Base-by-base conservation (phyloP, 2,329 filamentous ascomycete genomes). In the Pseudogymnoascus sp. region DNA sequence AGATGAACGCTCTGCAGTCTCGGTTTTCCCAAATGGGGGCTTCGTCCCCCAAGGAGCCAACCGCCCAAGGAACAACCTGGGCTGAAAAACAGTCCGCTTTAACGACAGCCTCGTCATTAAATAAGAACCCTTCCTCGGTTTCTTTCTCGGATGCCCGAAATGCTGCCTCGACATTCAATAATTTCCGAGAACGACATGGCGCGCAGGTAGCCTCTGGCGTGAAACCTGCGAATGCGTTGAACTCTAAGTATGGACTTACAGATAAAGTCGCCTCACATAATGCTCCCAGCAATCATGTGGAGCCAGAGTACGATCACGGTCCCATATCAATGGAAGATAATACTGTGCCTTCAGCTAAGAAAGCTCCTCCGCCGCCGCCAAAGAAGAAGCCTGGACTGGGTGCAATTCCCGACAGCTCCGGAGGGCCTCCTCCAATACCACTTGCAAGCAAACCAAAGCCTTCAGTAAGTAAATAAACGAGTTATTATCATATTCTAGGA, bases 111-210 rank as follows among this genome's bases (percentile, higher is more conserved):
- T 74, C 75, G 41, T 75, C 76, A 9, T 76, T 82, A 42, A 77
- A 77, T 58, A 79, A 79, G 48, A 77, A 83, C 65, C 80, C 81
- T 10, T 78, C 81, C 2, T 78, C 78, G 17, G 79, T 82, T 10
- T 81, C 79, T 13, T 64, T 82, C 9, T 74, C 78, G 41, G 80
- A 85, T 70, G 74, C 79, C 13, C 77, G 75, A 63, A 73, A 72
- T 59, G 78, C 80, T 51, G 82, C 80, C 15, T 78, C 76, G 21
- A 84, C 80, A 27, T 79, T 79, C 51, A 84, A 79, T 39, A 83
- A 83, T 68, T 85, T 87, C 68, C 79, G 81, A 48, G 80, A 85
- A 68, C 74, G 82, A 38, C 84, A 87, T 68, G 81, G 81, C 1
- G 83, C 84, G 42, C 82, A 85, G 68, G 80, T 84, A 12, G 78